Conservation (phyloP, 768 basidiomycete genomes). For the Sporobolomyces roseus region DNA sequence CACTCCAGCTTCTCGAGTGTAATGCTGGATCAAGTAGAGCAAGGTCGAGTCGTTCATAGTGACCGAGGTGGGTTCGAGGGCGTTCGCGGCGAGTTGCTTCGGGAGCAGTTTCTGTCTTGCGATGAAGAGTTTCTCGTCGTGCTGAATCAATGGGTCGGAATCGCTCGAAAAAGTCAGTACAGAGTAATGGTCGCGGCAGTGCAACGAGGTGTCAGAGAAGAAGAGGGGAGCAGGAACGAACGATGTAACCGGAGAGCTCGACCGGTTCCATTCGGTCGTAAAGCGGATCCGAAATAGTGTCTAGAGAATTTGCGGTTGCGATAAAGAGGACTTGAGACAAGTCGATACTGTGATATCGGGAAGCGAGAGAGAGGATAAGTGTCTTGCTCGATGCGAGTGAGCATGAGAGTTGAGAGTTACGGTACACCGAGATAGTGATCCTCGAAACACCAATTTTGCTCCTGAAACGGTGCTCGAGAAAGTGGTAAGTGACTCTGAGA, state of each 20-base stretch:
- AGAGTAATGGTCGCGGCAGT: not conserved
- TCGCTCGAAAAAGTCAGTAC: constrained; percentile 59
- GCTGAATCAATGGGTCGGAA: not conserved
- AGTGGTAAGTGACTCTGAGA: too few species aligned
- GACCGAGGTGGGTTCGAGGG: constrained; percentile 61
- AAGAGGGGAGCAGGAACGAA: constrained; percentile 18
- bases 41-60: constrained; percentile 63
- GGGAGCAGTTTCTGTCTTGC: constrained; percentile 81
- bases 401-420: constrained; percentile 2
- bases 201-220: constrained; percentile 53
- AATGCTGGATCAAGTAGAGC: constrained; percentile 62
- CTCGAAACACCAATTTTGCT: constrained; percentile 51
- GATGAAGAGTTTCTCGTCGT: constrained; percentile 87
- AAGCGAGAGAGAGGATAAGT: not conserved
- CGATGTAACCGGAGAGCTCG: constrained; percentile 60
- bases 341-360: constrained; percentile 34
- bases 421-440: constrained; percentile 91
- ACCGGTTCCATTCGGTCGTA: constrained; percentile 86
- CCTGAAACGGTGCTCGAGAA: not conserved
- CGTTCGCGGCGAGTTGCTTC: constrained; percentile 78
- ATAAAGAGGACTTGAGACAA: constrained; percentile 64
- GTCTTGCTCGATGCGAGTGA: constrained; percentile 2
- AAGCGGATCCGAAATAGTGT: constrained; percentile 81
- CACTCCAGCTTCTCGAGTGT: constrained; percentile 89
- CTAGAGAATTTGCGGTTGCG: constrained; percentile 84